Percentiles rank a stretch among this genome's conserved stretches.
Conservation (phyloP, 371 early-diverging fungal species). For the Mucor saturninus region DNA sequence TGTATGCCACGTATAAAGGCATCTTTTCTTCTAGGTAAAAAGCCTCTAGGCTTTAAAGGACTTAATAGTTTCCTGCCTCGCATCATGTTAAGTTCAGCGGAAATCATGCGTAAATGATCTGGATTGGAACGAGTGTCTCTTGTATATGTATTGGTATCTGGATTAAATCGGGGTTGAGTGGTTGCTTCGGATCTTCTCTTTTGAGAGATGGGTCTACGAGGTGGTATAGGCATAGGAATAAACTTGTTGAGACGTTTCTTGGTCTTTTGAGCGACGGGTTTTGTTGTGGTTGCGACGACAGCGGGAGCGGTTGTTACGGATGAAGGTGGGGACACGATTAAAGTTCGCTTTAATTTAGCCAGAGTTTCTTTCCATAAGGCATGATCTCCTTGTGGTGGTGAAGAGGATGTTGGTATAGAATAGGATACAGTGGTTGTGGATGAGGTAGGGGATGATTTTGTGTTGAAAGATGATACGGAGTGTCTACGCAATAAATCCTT, state of each 20-base stretch:
- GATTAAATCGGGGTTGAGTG: slow-evolving; percentile 55
- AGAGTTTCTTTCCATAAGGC: slow-evolving; percentile 30
- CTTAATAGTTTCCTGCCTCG: slow-evolving; percentile 57
- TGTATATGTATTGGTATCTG: slow-evolving; percentile 54
- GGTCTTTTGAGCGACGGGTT: not conserved
- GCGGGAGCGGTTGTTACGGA: not conserved
- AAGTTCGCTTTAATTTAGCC: slow-evolving; percentile 20
- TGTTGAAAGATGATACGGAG: slow-evolving; percentile 40
- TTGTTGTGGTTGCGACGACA: slow-evolving; percentile 14
- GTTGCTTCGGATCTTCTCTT: slow-evolving; percentile 56
- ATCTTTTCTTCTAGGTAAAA: slow-evolving; percentile 62
- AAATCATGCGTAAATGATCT: slow-evolving; percentile 66
- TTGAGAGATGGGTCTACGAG: slow-evolving; percentile 35
- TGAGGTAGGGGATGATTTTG: slow-evolving; percentile 30
- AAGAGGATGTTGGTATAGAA: slow-evolving; percentile 49
- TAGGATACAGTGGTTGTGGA: slow-evolving; percentile 42
- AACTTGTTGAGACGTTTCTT: slow-evolving; percentile 17
- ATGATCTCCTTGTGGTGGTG: slow-evolving; percentile 27
- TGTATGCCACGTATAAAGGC: slow-evolving; percentile 42
- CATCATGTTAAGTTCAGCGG: slow-evolving; percentile 66
- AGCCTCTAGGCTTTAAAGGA: slow-evolving; percentile 65
- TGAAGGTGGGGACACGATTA: slow-evolving; percentile 18
- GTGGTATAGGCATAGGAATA: slow-evolving; percentile 56
- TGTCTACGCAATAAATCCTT: slow-evolving; percentile 35
- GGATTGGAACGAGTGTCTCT: slow-evolving; percentile 67